A percentile compares a stretch with the other conserved stretches of the same genome.
These are phyloP conservation scores for Candida tunisiensis DNA, from an alignment of 1,139 yeast species.

Conservation along the genomic window DNA sequence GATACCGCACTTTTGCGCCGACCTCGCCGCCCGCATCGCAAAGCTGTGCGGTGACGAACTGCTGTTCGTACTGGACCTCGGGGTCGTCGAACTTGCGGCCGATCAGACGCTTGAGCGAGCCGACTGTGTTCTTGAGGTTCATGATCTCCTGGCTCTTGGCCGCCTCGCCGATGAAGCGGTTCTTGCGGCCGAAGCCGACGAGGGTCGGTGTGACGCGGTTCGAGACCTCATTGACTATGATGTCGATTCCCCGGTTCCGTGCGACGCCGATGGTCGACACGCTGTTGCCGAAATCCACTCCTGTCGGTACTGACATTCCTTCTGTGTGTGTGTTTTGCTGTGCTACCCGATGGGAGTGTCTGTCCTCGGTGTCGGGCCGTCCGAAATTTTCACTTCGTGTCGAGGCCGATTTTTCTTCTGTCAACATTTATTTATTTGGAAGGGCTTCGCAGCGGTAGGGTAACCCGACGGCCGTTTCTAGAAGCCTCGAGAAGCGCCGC, in stretches of 20 bases:
- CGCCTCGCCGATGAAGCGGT: slow-evolving; percentile 85
- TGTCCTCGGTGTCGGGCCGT: too few relatives aligned
- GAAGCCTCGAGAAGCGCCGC: too few relatives aligned
- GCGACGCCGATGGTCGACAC: slow-evolving; percentile 87
- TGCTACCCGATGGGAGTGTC: too few relatives aligned
- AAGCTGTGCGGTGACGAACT: slow-evolving; percentile 49
- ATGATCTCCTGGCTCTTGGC: slow-evolving; percentile 96
- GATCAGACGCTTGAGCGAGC: slow-evolving; percentile 79
- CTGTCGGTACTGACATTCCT: slow-evolving; percentile 73
- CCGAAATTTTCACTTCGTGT: too few relatives aligned
- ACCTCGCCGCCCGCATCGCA: slow-evolving; percentile 57
- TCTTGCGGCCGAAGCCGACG: slow-evolving; percentile 82
- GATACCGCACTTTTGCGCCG: slow-evolving; percentile 73
- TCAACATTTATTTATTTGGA: too few relatives aligned
- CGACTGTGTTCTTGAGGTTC: slow-evolving; percentile 90
- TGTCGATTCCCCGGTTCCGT: slow-evolving; percentile 95
- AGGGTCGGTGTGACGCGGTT: slow-evolving; percentile 93
- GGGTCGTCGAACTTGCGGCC: slow-evolving; percentile 69
- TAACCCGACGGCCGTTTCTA: too few relatives aligned
- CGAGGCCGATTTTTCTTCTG: too few relatives aligned
- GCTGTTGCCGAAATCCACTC: slow-evolving; percentile 95
- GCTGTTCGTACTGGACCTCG: slow-evolving; percentile 58
- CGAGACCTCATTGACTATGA: slow-evolving; percentile 95
- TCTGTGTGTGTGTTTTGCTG: background rate
- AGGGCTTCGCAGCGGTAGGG: too few relatives aligned